phyloP scores from a whole-genome alignment of 2,329 filamentous ascomycete species.

The Stemphylium vesicarium region DNA sequence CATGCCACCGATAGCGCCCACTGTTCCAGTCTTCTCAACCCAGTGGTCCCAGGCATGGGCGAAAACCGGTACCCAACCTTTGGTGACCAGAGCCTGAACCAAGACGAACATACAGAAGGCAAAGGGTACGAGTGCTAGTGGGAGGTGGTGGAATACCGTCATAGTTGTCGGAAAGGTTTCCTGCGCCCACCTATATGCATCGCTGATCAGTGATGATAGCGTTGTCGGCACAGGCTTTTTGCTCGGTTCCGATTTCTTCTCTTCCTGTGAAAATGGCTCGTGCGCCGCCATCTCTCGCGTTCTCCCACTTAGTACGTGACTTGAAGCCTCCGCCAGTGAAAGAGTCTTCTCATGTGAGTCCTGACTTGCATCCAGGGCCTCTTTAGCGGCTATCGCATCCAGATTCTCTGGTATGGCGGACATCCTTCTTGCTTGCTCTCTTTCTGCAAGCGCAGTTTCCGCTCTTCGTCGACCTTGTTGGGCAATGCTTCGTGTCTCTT shows the following conservation, averaged over 20 bases:
- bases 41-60: conserved; percentile 76
- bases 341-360: conserved; percentile 19
- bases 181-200: conserved; percentile 64
- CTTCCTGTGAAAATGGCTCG: conserved; percentile 2
- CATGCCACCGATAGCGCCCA: conserved; percentile 75
- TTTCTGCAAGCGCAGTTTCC: conserved; percentile 49
- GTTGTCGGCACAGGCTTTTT: conserved; percentile 49
- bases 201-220: conserved; percentile 57
- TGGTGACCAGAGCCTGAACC: conserved; percentile 74
- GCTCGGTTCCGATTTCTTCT: conserved; percentile 10
- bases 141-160: conserved; percentile 69
- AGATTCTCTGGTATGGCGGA: conserved; percentile 17
- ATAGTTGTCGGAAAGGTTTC: conserved; percentile 75
- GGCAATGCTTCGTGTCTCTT: conserved; percentile 69
- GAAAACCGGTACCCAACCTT: conserved; percentile 76
- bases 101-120: conserved; percentile 77
- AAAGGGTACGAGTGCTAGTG: conserved; percentile 72
- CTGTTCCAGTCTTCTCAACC: conserved; percentile 71
- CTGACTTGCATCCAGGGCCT: background rate
- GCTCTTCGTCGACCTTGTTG: conserved; percentile 60
- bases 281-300: background rate
- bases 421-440: conserved; percentile 42
- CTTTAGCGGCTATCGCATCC: conserved; percentile 10
- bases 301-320: conserved; percentile 5
- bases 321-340: conserved; percentile 1